phyloP scores from a whole-genome alignment of 768 basidiomycete genomes.

The Sutorius australiensis region DNA sequence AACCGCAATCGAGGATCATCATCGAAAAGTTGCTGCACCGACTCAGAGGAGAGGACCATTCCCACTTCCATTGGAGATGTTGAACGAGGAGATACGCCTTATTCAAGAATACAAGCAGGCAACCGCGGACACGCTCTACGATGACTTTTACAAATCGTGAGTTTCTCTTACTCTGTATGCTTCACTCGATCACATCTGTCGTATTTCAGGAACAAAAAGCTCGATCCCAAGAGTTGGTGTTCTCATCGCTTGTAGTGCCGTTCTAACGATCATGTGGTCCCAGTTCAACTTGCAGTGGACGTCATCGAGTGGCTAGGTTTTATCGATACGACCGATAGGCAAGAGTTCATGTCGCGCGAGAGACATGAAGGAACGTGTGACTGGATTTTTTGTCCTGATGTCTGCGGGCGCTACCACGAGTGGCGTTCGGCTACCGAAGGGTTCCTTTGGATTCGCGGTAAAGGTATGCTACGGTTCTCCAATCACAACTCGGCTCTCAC shows the following conservation, averaged over 20 bases:
- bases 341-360: conserved; percentile 25
- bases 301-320: conserved; percentile 23
- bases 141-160: conserved; percentile 21
- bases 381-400: conserved; percentile 21
- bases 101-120: conserved; percentile 21
- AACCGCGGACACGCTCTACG: conserved; percentile 14
- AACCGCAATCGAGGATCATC: conserved; percentile 18
- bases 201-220: conserved; percentile 12
- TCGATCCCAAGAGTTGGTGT: conserved; percentile 25
- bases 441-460: conserved; percentile 26
- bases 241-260: neutral
- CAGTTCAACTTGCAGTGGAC: conserved; percentile 23
- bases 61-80: conserved; percentile 21
- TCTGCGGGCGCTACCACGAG: conserved; percentile 16
- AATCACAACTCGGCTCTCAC: conserved; percentile 1
- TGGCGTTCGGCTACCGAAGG: conserved; percentile 19
- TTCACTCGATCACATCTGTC: neutral
- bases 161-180: neutral
- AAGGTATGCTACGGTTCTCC: conserved; percentile 7
- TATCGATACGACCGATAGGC: conserved; percentile 23
- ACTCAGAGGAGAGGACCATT: conserved; percentile 16
- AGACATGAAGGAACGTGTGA: conserved; percentile 22
- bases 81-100: conserved; percentile 21
- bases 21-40: conserved; percentile 13
- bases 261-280: conserved; percentile 1